Base-by-base conservation (phyloP, 768 basidiomycete genomes). In the Termitomyces sp. region DNA sequence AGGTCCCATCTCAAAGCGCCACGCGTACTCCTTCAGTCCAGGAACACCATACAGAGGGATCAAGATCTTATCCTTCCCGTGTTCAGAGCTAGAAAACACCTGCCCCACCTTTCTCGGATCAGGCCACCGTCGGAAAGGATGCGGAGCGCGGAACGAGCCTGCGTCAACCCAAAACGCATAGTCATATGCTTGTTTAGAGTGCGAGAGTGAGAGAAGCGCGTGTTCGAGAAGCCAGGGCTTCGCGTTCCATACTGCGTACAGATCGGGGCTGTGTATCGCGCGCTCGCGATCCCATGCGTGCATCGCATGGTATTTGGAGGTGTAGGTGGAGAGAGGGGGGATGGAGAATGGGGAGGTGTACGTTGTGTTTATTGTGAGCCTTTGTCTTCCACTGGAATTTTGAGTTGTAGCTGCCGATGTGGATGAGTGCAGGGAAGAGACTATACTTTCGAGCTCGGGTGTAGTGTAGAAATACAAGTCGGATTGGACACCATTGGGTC, bases 121-220 rank as follows among this genome's bases (percentile, higher is more conserved):
- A 3, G 84, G 85, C 85, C 85, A 87, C n/a, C 40, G 46, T 4
- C 58, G 59, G 65, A 81, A 86, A 13, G 61, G 61, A 69, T 85
- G 82, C 0, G 72, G 65, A 20, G 68, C 58, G 15, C 83, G 68
- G 65, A 87, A 84, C 61, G 81, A 81, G 7, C 81, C 84, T 2
- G 84, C 83, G 63, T 86, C 84, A 39, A 72, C 77, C 85, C 84
- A 87, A 63, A 87, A 86, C 1, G 77, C 81, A 69, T 83, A 86
- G 24, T 82, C 78, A 60, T 82, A 85, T 11, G 67, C 57, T 5
- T 72, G 72, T n/a, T 61, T 35, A 18, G 16, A 28, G 53, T 61
- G 46, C 71, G 59, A 7, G 72, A 73, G 39, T 67, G 63, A 79
- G 63, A 7, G 15, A 4, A 57, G 20, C 2, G 78, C 84, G 44